A percentile compares a stretch with the other conserved stretches of the same genome.
phyloP scores from a whole-genome alignment of 2,329 filamentous ascomycete genomes.

The Trichoderma koningiopsis region DNA sequence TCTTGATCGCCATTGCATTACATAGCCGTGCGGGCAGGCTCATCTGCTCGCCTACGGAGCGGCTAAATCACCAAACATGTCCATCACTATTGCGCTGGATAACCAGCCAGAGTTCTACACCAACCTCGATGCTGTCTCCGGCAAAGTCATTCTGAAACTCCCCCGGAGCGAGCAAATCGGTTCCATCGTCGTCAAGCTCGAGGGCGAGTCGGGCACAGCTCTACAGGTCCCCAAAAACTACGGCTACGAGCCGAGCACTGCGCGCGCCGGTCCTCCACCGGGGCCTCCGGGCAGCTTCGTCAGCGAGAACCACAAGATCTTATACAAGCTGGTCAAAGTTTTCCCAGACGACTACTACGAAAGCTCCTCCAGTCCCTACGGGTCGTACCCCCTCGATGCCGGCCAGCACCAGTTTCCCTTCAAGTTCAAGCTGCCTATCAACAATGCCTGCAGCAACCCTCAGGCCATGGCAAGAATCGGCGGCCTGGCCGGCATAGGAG shows the following conservation, averaged over 20 bases:
- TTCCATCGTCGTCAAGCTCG: constrained; percentile 78
- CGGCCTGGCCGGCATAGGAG: constrained; percentile 56
- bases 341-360: constrained; percentile 62
- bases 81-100: constrained; percentile 67
- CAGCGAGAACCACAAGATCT: constrained; percentile 68
- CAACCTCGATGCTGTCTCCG: constrained; percentile 73
- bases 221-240: constrained; percentile 55
- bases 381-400: constrained; percentile 61
- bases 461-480: constrained; percentile 56
- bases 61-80: constrained; percentile 51
- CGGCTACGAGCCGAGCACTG: constrained; percentile 45
- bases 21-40: neutral
- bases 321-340: constrained; percentile 74
- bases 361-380: constrained; percentile 45
- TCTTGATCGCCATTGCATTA: neutral
- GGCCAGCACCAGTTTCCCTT: constrained; percentile 79
- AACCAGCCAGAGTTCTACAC: constrained; percentile 72
- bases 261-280: constrained; percentile 33
- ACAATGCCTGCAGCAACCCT: constrained; percentile 67
- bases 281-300: constrained; percentile 47
- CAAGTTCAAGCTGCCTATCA: constrained; percentile 75
- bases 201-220: constrained; percentile 74
- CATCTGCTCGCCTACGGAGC: neutral
- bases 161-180: constrained; percentile 70
- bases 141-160: constrained; percentile 58